Evolutionary conservation across 129 eudicot genomes (phyloP).

Genomic region (Calendula officinalis): DNA sequence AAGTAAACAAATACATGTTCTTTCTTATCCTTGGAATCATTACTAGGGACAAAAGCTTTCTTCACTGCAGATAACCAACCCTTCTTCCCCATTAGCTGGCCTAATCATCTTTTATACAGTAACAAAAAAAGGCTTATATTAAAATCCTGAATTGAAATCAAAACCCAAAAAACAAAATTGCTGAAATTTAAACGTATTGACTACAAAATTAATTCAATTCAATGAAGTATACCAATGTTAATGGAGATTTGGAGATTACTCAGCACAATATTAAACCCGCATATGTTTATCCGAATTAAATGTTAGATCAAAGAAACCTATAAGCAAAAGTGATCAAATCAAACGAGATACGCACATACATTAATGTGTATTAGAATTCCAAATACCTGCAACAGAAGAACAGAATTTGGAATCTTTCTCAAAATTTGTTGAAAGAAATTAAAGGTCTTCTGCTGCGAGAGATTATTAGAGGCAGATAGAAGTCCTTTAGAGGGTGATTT

Average conservation of each 20-base stretch:
- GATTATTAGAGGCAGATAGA: slow-evolving; percentile 23
- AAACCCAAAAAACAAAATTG: background rate
- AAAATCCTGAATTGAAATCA: background rate
- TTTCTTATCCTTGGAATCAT: slow-evolving; percentile 46
- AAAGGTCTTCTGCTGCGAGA: slow-evolving; percentile 24
- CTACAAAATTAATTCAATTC: too few relatives aligned
- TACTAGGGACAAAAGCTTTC: slow-evolving; percentile 33
- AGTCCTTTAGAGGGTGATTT: slow-evolving; percentile 23
- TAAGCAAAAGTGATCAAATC: background rate
- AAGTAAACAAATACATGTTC: slow-evolving; percentile 26
- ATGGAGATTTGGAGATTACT: background rate
- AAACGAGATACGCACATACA: background rate
- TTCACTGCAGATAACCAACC: slow-evolving; percentile 50
- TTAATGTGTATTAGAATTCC: background rate
- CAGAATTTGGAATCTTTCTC: slow-evolving; percentile 6
- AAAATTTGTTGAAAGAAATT: slow-evolving; percentile 14
- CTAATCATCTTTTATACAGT: slow-evolving; percentile 29
- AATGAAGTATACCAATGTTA: background rate
- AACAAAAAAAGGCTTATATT: slow-evolving; percentile 8
- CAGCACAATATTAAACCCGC: background rate
- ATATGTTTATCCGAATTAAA: background rate
- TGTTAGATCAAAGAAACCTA: background rate
- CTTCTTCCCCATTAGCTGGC: slow-evolving; percentile 57
- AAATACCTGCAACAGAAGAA: slow-evolving; percentile 33
- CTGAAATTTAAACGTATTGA: background rate